A percentile compares a stretch with the other conserved stretches of the same genome.
phyloP scores from a whole-genome alignment of 768 basidiomycete genomes.

The Dacryopinax primogenitus region DNA sequence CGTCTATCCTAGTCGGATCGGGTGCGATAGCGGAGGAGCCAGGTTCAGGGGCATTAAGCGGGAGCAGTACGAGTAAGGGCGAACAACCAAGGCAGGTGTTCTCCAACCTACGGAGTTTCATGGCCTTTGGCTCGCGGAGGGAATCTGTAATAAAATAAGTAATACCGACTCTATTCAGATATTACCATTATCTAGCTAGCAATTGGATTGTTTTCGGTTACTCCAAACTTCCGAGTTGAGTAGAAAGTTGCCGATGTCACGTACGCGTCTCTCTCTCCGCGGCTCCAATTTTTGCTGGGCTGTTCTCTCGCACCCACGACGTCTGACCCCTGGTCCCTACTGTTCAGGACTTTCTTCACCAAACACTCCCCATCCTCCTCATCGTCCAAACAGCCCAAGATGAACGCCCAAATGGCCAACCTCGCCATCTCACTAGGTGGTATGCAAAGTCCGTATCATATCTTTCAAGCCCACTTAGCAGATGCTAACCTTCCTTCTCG shows the following conservation, averaged over 20 bases:
- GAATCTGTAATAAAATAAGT: constrained; percentile 29
- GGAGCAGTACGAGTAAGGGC: constrained; percentile 32
- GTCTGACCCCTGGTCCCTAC: background rate
- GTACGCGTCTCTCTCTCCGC: constrained; percentile 6
- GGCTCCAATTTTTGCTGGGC: constrained; percentile 5
- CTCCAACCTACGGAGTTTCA: constrained; percentile 75
- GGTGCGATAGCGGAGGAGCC: constrained; percentile 53
- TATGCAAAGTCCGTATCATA: constrained; percentile 58
- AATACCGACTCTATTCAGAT: background rate
- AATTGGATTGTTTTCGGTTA: no score
- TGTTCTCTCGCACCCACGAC: constrained; percentile 1
- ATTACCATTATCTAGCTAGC: no score
- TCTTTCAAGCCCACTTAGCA: background rate
- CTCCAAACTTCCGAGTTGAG: no score
- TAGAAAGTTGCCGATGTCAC: no score
- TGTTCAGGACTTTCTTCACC: no score
- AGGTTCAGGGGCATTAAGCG: constrained; percentile 32
- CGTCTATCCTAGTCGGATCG: constrained; percentile 32
- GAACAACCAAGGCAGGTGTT: constrained; percentile 63
- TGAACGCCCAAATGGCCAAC: constrained; percentile 69
- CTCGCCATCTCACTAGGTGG: constrained; percentile 81
- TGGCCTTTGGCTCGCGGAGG: constrained; percentile 75
- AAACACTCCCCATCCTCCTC: background rate
- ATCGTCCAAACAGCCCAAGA: constrained; percentile 25
- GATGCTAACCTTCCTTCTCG: background rate